A percentile compares a stretch with the other conserved stretches of the same genome.
phyloP scores from a whole-genome alignment of 108 stramenopile genomes.

The Nitzschia inconspicua region DNA sequence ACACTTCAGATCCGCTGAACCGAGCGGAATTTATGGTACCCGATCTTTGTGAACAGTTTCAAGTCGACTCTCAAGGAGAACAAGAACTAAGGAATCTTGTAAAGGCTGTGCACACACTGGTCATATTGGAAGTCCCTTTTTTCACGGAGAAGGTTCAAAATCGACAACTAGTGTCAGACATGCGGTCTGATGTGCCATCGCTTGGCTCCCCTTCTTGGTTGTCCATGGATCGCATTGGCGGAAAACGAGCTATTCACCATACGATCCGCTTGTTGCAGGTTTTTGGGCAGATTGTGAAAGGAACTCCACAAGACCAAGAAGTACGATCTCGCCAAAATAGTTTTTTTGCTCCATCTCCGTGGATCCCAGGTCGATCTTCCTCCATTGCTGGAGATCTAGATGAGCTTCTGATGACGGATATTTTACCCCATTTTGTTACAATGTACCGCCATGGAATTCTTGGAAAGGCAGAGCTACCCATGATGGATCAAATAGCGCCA shows the following conservation, averaged over 20 bases:
- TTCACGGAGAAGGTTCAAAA: neutral
- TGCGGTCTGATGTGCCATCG: neutral
- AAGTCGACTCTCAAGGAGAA: slow-evolving; percentile 5
- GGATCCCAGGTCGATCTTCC: neutral
- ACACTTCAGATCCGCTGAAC: slow-evolving; percentile 27
- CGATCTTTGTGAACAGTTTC: slow-evolving; percentile 27
- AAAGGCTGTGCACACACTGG: slow-evolving; percentile 5
- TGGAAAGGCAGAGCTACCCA: slow-evolving; percentile 16
- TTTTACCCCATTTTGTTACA: slow-evolving; percentile 26
- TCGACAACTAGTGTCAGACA: neutral
- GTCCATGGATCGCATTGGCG: slow-evolving; percentile 25
- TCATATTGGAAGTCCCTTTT: slow-evolving; percentile 26
- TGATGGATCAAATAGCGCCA: slow-evolving; percentile 21
- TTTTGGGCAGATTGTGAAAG: slow-evolving; percentile 28
- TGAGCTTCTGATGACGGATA: slow-evolving; percentile 44
- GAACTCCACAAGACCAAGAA: neutral
- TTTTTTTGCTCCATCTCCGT: slow-evolving; percentile 25
- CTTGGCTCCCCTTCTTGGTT: slow-evolving; percentile 31
- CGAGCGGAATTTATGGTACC: slow-evolving; percentile 11
- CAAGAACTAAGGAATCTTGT: slow-evolving; percentile 14
- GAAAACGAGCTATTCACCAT: slow-evolving; percentile 36
- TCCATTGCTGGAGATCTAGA: slow-evolving; percentile 36
- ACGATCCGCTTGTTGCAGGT: slow-evolving; percentile 41
- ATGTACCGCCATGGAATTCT: slow-evolving; percentile 38
- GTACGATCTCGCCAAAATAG: too few relatives aligned